These are phyloP conservation scores for Exobasidium cylindrosporum DNA, from an alignment of 1,284 basidiomycete species.

Conservation along the genomic window DNA sequence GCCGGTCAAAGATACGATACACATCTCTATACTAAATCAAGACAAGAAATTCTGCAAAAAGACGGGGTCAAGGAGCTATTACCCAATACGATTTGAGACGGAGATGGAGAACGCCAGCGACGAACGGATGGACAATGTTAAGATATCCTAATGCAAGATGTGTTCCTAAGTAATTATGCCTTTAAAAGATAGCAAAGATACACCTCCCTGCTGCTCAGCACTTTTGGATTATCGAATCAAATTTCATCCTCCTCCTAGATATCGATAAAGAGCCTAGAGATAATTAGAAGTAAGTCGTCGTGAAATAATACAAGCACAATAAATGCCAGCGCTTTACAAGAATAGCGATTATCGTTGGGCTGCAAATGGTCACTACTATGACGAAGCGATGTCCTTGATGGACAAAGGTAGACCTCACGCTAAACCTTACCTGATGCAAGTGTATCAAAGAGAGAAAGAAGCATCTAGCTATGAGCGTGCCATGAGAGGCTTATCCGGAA, in stretches of 20 bases:
- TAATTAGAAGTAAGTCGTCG: constrained; percentile 26
- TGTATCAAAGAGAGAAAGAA: constrained; percentile 17
- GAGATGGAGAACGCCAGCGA: constrained; percentile 23
- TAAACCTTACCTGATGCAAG: constrained; percentile 27
- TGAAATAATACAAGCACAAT: constrained; percentile 31
- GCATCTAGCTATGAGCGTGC: constrained; percentile 16
- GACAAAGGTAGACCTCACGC: constrained; percentile 6
- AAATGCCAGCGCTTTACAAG: constrained; percentile 10
- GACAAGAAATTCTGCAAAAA: constrained; percentile 17
- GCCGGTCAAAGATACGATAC: constrained; percentile 42
- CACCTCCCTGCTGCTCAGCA: constrained; percentile 23
- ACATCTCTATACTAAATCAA: constrained; percentile 21
- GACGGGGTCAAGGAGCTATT: constrained; percentile 28
- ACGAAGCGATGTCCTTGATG: constrained; percentile 9
- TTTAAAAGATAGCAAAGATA: neutral
- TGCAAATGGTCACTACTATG: constrained; percentile 17
- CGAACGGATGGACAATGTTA: constrained; percentile 17
- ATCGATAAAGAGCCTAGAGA: constrained; percentile 20
- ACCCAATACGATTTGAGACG: constrained; percentile 33
- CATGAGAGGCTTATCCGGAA: constrained; percentile 1
- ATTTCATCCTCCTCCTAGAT: constrained; percentile 23
- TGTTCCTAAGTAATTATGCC: neutral
- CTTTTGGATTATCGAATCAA: constrained; percentile 25
- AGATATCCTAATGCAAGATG: constrained; percentile 13
- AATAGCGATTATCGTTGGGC: constrained; percentile 26